These are phyloP conservation scores for Boletus rubescentipes DNA, from an alignment of 768 basidiomycete species.

Conservation along the genomic window DNA sequence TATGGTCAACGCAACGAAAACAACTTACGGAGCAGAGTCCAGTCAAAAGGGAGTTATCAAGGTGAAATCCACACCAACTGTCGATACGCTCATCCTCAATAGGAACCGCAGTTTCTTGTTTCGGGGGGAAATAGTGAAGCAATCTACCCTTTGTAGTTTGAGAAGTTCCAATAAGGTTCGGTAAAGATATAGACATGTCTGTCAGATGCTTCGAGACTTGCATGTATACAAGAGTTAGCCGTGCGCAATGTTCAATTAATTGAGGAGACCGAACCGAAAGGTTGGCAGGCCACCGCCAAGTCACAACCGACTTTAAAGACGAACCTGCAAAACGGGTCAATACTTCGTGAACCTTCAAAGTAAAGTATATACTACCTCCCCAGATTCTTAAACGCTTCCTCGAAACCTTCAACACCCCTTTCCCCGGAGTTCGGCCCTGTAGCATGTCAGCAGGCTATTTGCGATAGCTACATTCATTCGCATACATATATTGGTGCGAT, in stretches of 20 bases:
- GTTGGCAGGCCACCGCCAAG: conserved; percentile 85
- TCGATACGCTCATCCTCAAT: conserved; percentile 68
- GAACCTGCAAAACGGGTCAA: conserved; percentile 45
- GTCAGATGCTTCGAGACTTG: conserved; percentile 64
- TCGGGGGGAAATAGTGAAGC: conserved; percentile 92
- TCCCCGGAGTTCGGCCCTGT: conserved; percentile 67
- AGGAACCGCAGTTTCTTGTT: conserved; percentile 36
- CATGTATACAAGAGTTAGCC: neutral
- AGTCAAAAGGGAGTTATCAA: conserved; percentile 89
- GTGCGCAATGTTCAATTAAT: neutral
- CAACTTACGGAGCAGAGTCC: conserved; percentile 81
- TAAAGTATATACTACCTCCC: conserved; percentile 48
- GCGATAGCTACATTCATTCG: neutral
- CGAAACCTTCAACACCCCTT: conserved; percentile 68
- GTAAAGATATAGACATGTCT: conserved; percentile 64
- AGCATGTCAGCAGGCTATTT: neutral
- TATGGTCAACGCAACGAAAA: neutral
- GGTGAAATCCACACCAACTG: conserved; percentile 93
- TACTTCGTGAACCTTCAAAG: neutral
- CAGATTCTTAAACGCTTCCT: conserved; percentile 84
- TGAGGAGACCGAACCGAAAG: conserved; percentile 61
- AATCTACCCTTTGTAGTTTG: conserved; percentile 90
- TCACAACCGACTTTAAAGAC: conserved; percentile 81
- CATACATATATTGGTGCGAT: conserved; percentile 85
- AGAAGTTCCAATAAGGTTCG: conserved; percentile 68